Evolutionary conservation across 345 rosid genomes (phyloP), one percentile per base, ranked within the genome.

Genomic region (Eucalyptus decipiens): DNA sequence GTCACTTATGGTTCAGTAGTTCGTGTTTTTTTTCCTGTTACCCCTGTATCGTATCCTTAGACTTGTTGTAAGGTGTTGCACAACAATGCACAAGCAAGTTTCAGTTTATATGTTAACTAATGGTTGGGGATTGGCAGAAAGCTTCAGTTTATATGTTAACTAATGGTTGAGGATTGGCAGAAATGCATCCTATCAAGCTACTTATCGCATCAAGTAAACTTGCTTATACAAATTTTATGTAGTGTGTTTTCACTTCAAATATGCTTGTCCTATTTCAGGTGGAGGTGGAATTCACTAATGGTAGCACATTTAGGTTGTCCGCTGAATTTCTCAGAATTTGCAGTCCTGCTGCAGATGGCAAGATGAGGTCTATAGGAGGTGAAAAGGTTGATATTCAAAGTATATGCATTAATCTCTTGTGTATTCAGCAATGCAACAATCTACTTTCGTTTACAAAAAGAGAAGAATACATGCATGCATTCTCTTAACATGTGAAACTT

Each of bases 321-420:
- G 96, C 98, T 10, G 98, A 97, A 93, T 96, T 94, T 91, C 91
- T 97, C 65, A 93, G 99, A 91, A 90, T 95, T 23, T 90, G 95
- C 47, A 97, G 98, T 90, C 98, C 97, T 28, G 98, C 99, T 91
- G 99, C 95, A 87, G 99, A 98, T 91, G 98, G 96, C 37, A 98
- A 95, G 94, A 88, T 95, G 88, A 95, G 98, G 89, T 95, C 99
- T 89, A 85, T 98, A 18, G 95, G 96, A 50, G 97, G 97, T 91
- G 96, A 97, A 89, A 98, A 97, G 99, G 99, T 76, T 37, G 16
- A 76, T 97, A 87, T 67, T 52, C 76, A 13, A 62, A 52, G 37
- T 76, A 69, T 69, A 18, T 87, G 58, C 43, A 86, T 47, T 43
- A 76, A 18, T 17, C 43, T 6, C 45, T 72, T 34, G 83, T 40